A percentile compares a stretch with the other conserved stretches of the same genome.
phyloP scores from a whole-genome alignment of 352 stramenopile species.

The Albugo candida region DNA sequence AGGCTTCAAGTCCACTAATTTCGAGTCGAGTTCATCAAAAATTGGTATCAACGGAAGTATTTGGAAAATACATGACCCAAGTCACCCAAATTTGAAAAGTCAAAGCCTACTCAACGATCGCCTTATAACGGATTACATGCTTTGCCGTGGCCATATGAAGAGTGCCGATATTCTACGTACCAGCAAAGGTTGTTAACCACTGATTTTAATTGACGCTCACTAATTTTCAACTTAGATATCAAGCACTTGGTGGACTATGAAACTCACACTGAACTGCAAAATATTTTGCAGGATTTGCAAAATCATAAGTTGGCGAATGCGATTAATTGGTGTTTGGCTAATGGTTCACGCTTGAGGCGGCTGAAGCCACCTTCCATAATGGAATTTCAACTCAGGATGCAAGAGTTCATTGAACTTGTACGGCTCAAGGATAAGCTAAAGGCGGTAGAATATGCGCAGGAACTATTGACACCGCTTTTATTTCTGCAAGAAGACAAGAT shows the following conservation, averaged over 20 bases:
- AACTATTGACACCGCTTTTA: constrained; percentile 35
- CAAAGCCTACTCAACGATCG: constrained; percentile 10
- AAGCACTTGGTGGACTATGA: constrained; percentile 44
- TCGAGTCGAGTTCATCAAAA: not conserved
- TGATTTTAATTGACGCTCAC: not conserved
- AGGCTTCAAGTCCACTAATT: not conserved
- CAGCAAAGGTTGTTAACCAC: constrained; percentile 17
- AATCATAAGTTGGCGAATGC: constrained; percentile 23
- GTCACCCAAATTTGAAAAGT: not conserved
- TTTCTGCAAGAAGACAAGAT: constrained; percentile 39
- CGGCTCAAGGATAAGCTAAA: constrained; percentile 43
- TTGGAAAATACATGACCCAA: not conserved
- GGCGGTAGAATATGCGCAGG: constrained; percentile 46
- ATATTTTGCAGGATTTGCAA: constrained; percentile 32
- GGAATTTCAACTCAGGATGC: constrained; percentile 52
- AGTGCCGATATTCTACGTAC: constrained; percentile 53
- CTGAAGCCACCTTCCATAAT: constrained; percentile 26
- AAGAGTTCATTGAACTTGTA: constrained; percentile 69
- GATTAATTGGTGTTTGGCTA: constrained; percentile 48
- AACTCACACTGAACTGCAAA: constrained; percentile 28
- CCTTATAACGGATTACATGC: constrained; percentile 56
- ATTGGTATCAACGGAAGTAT: not conserved
- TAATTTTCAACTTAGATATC: constrained; percentile 15
- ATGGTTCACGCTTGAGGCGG: constrained; percentile 45
- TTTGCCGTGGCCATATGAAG: constrained; percentile 36